phyloP scores from a whole-genome alignment of 1,284 basidiomycete species.

The Ceratobasidium sp. region DNA sequence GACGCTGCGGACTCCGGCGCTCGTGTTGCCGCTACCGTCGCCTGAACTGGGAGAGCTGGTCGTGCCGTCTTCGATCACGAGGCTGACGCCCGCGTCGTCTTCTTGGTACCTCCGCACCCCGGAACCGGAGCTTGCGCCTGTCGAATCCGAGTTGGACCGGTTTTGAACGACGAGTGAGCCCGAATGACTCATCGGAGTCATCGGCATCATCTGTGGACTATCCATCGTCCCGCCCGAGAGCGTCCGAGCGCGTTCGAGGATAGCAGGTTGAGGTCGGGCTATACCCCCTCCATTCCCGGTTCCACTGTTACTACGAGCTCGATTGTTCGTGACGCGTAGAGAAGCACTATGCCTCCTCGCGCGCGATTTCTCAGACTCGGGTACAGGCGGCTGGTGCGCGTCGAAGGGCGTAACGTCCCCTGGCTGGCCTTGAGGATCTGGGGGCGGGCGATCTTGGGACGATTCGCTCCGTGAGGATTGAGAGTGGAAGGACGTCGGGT shows the following conservation, averaged over 20 bases:
- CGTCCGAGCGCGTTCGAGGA: background rate
- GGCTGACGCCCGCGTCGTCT: slow-evolving; percentile 35
- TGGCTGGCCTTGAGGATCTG: background rate
- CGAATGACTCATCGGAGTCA: background rate
- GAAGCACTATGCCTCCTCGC: slow-evolving; percentile 16
- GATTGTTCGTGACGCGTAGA: slow-evolving; percentile 26
- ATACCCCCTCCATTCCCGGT: background rate
- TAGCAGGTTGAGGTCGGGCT: slow-evolving; percentile 2
- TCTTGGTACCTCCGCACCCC: slow-evolving; percentile 27
- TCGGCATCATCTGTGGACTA: background rate
- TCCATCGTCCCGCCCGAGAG: background rate
- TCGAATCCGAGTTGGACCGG: slow-evolving; percentile 24
- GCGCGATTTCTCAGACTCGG: slow-evolving; percentile 31
- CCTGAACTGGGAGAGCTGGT: background rate
- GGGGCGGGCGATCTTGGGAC: background rate
- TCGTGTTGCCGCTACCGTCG: background rate
- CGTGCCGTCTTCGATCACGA: slow-evolving; percentile 39
- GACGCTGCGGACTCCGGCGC: slow-evolving; percentile 14
- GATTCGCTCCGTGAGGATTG: slow-evolving; percentile 13
- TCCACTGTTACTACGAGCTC: too few species aligned
- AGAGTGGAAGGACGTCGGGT: slow-evolving; percentile 36
- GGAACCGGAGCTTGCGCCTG: background rate
- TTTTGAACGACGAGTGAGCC: background rate
- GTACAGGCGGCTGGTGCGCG: background rate
- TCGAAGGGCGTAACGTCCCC: slow-evolving; percentile 23